These are phyloP conservation scores for Hortaea sp. DNA, from an alignment of 2,329 filamentous ascomycete species.

Conservation along the genomic window DNA sequence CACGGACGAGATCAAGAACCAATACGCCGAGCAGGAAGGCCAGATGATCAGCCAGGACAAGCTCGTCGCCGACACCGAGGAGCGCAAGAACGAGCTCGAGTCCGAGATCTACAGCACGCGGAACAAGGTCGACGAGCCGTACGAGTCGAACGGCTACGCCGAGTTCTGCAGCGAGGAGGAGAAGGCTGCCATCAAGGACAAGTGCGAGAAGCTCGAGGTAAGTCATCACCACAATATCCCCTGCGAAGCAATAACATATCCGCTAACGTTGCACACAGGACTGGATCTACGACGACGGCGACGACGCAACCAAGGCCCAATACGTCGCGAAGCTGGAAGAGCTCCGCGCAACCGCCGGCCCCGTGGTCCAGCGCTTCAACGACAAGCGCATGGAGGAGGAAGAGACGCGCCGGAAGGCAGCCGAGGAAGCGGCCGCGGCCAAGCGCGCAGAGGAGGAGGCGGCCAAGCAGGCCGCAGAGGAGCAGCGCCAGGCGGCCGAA, in stretches of 20 bases:
- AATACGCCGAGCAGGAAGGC: slow-evolving; percentile 70
- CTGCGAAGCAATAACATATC: neutral
- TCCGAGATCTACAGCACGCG: slow-evolving; percentile 94
- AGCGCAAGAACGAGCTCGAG: slow-evolving; percentile 99
- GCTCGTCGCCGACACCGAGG: slow-evolving; percentile 92
- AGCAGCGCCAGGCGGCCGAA: slow-evolving; percentile 43
- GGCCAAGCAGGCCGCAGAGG: slow-evolving; percentile 66
- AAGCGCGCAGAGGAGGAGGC: slow-evolving; percentile 59
- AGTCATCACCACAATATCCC: slow-evolving; percentile 26
- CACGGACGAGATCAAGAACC: slow-evolving; percentile 56
- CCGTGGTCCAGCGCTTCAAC: slow-evolving; percentile 87
- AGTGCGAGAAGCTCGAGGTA: slow-evolving; percentile 81
- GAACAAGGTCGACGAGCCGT: slow-evolving; percentile 88
- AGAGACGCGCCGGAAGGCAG: slow-evolving; percentile 54
- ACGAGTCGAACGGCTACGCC: slow-evolving; percentile 41
- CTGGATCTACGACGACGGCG: slow-evolving; percentile 96
- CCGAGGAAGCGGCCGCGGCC: slow-evolving; percentile 57
- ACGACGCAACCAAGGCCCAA: slow-evolving; percentile 85
- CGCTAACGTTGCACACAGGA: slow-evolving; percentile 51
- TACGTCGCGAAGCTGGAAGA: slow-evolving; percentile 95
- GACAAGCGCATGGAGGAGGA: slow-evolving; percentile 88
- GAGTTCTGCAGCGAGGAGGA: slow-evolving; percentile 86
- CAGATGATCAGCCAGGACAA: slow-evolving; percentile 97
- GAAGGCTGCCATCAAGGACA: slow-evolving; percentile 74
- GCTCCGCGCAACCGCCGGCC: slow-evolving; percentile 79